Evolutionary conservation across 2,329 filamentous ascomycete species (phyloP), one percentile per base, ranked within the genome.

Genomic region (Calonectria honghensis): DNA sequence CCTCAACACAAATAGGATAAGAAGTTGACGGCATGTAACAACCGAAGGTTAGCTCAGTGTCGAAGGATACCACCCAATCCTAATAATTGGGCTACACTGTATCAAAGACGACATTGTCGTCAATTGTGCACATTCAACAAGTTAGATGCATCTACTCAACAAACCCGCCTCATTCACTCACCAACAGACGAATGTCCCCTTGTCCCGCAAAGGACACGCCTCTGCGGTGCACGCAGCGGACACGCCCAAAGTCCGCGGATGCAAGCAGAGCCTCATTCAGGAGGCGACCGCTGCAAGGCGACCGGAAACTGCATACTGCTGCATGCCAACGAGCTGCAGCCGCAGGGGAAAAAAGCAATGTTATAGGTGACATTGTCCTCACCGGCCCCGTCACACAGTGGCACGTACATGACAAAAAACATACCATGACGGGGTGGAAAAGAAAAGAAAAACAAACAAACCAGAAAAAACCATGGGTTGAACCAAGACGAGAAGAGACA

Each of bases 291-390:
- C 57, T 63, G 57, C 39, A 63, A 63, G 57, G 57, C 57, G 27
- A 41, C 57, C 24, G 37, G n/a, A 18, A 20, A 9, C n/a, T 41
- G 24, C 57, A 63, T 31, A 14, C 32, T 59, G 20, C n/a, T 63
- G 57, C 57, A 41, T 31, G 57, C 57, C 57, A 63, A 27, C 57
- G 57, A 63, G 57, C 57, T 63, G 57, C 57, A 63, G 57, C 57
- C 57, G 57, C 35, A 41, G 35, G 57, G 35, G 57, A 6, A 63
- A 63, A 63, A 63, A 63, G 57, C 57, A 63, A 63, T 18, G 57
- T 7, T 24, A 11, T 16, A 20, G 24, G 57, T 39, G 24, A 24
- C 57, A 27, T 14, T 27, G 57, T 20, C 24, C 57, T 63, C 57
- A 63, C 57, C 57, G 57, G 57, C 57, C 57, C 35, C 57, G 35